These are phyloP conservation scores for Auricularia heimuer DNA, from an alignment of 768 basidiomycete species.

Conservation along the genomic window DNA sequence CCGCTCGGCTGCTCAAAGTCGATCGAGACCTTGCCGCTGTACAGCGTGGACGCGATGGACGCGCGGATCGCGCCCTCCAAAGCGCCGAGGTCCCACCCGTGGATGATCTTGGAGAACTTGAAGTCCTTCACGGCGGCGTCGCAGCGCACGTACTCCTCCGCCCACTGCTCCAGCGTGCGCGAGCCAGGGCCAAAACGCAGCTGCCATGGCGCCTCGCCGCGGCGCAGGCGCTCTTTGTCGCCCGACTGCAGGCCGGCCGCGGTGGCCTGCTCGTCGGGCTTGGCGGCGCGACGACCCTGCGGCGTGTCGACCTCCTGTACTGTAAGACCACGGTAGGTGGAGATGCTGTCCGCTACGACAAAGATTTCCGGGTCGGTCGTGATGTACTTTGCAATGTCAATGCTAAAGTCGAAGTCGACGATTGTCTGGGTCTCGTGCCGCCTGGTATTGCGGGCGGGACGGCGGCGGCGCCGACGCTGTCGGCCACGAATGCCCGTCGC, in stretches of 20 bases:
- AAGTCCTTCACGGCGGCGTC: constrained; percentile 70
- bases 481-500: not conserved
- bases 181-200: constrained; percentile 35
- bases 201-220: constrained; percentile 25
- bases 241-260: constrained; percentile 39
- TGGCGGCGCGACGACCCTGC: constrained; percentile 16
- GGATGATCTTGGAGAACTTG: constrained; percentile 41
- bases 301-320: constrained; percentile 41
- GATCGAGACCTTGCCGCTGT: constrained; percentile 34
- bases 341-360: constrained; percentile 52
- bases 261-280: constrained; percentile 23
- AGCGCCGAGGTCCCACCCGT: constrained; percentile 46
- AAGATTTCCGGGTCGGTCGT: constrained; percentile 37
- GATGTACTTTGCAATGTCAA: constrained; percentile 41
- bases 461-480: constrained; percentile 21
- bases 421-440: constrained; percentile 52
- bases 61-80: constrained; percentile 30
- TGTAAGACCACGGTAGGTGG: constrained; percentile 57
- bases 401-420: constrained; percentile 59
- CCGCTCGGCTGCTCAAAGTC: constrained; percentile 34
- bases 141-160: constrained; percentile 71
- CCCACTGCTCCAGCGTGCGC: constrained; percentile 64
- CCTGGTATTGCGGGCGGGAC: constrained; percentile 23
- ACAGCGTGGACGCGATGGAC: constrained; percentile 30
- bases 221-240: constrained; percentile 36